A percentile compares a stretch with the other conserved stretches of the same genome.
Conservation (phyloP, 2,329 filamentous ascomycete species). For the Zopfia rhizophila region DNA sequence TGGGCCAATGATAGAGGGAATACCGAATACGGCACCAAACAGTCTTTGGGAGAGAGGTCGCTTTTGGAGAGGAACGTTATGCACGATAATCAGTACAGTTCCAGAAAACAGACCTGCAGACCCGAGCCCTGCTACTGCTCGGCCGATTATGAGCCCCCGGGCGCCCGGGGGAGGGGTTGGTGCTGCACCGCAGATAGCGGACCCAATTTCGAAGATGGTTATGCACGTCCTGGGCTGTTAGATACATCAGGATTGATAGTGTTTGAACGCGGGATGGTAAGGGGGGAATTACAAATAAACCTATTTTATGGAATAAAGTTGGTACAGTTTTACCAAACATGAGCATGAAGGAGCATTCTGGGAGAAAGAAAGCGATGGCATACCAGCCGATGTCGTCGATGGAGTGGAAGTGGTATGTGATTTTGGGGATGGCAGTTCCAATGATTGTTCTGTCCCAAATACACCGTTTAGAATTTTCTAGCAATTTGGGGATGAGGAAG, state of each 20-base stretch:
- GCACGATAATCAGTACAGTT: slow-evolving; percentile 8
- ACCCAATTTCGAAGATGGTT: slow-evolving; percentile 33
- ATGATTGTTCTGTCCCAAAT: slow-evolving; percentile 25
- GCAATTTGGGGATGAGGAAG: too few species aligned
- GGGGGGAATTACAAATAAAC: slow-evolving; percentile 47
- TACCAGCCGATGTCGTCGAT: slow-evolving; percentile 40
- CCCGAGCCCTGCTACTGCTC: slow-evolving; percentile 32
- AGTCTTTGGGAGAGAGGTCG: slow-evolving; percentile 46
- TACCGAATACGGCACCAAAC: slow-evolving; percentile 34
- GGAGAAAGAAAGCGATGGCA: slow-evolving; percentile 36
- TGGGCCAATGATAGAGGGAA: slow-evolving; percentile 50
- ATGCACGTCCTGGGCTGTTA: slow-evolving; percentile 2
- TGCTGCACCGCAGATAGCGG: slow-evolving; percentile 29
- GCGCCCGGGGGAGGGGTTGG: slow-evolving; percentile 23
- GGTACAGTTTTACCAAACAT: slow-evolving; percentile 13
- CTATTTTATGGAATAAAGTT: slow-evolving; percentile 13
- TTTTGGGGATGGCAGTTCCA: slow-evolving; percentile 24
- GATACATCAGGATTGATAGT: slow-evolving; percentile 44
- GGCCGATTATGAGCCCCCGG: slow-evolving; percentile 27
- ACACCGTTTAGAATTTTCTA: too few species aligned
- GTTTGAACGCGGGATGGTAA: slow-evolving; percentile 56
- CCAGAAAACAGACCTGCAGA: slow-evolving; percentile 20
- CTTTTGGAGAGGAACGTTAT: slow-evolving; percentile 41
- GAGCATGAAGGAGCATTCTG: slow-evolving; percentile 10
- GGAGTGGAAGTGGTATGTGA: slow-evolving; percentile 28